phyloP scores from a whole-genome alignment of 345 rosid species.

The Eutrema yunnanense region DNA sequence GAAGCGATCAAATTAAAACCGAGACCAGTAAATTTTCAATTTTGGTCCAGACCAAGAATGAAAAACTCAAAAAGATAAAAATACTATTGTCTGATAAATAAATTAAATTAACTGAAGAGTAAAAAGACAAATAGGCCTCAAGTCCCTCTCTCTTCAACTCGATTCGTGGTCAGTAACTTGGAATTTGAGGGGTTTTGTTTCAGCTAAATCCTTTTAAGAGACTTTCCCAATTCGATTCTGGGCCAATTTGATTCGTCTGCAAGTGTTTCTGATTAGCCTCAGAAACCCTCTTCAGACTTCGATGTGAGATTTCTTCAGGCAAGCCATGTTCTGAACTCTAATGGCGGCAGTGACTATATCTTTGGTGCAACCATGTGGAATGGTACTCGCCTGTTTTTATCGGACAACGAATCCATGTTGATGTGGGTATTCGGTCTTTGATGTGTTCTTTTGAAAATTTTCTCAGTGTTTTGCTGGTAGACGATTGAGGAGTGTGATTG shows the following conservation, averaged over 20 bases:
- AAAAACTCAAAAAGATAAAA: neutral
- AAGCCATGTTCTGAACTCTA: constrained; percentile 19
- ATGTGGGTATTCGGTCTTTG: neutral
- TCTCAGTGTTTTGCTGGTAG: constrained; percentile 42
- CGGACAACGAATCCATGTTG: neutral
- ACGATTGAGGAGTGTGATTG: constrained; percentile 33
- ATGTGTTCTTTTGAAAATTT: neutral
- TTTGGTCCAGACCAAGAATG: neutral
- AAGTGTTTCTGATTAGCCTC: neutral
- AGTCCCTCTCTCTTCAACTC: neutral
- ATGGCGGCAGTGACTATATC: constrained; percentile 31
- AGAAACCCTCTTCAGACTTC: neutral
- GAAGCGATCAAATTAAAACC: neutral
- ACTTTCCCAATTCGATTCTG: neutral
- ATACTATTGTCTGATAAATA: neutral
- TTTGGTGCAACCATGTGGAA: constrained; percentile 24
- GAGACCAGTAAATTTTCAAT: neutral
- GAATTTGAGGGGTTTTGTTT: neutral
- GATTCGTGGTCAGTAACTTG: neutral
- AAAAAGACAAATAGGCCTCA: neutral
- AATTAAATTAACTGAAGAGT: neutral
- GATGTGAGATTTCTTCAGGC: neutral
- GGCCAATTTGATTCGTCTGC: neutral
- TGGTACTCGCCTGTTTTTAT: constrained; percentile 16
- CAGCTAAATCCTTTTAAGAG: neutral